Evolutionary conservation across 768 basidiomycete species (phyloP).

Genomic region (Xanthoconium stramineum): DNA sequence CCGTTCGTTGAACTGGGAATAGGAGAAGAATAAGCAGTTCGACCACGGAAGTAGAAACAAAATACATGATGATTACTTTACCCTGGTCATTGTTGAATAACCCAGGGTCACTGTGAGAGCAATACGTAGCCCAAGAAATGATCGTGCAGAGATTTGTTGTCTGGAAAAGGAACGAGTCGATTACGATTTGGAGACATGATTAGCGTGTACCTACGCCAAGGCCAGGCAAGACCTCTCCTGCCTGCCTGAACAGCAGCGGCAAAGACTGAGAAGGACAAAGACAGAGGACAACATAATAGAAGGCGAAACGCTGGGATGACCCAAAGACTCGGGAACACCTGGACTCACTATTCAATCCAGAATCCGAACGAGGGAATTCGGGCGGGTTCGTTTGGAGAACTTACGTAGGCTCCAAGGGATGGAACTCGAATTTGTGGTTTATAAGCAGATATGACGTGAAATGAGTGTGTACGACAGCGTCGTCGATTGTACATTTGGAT

Average conservation of each 20-base stretch:
- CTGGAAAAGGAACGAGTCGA: constrained; percentile 15
- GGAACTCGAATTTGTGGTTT: no score
- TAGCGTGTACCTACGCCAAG: constrained; percentile 27
- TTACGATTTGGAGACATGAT: background rate
- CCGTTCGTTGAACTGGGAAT: constrained; percentile 33
- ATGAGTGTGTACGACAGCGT: no score
- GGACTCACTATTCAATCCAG: no score
- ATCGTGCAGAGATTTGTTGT: constrained; percentile 30
- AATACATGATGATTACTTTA: constrained; percentile 34
- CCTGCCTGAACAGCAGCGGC: constrained; percentile 27
- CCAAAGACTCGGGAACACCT: no score
- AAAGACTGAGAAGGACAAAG: constrained; percentile 18
- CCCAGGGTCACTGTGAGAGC: constrained; percentile 24
- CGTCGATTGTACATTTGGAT: no score
- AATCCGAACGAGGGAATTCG: no score
- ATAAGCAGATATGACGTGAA: no score
- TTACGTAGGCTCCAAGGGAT: no score
- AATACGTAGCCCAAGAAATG: background rate
- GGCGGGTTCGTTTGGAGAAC: no score
- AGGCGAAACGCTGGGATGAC: background rate
- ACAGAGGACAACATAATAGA: constrained; percentile 16
- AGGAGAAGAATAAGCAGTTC: background rate
- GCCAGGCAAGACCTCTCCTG: constrained; percentile 38
- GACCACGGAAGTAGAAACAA: background rate
- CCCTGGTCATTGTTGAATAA: constrained; percentile 32